Evolutionary conservation across 257 asterid species (phyloP).

Genomic region (Anisodus acutangulus): DNA sequence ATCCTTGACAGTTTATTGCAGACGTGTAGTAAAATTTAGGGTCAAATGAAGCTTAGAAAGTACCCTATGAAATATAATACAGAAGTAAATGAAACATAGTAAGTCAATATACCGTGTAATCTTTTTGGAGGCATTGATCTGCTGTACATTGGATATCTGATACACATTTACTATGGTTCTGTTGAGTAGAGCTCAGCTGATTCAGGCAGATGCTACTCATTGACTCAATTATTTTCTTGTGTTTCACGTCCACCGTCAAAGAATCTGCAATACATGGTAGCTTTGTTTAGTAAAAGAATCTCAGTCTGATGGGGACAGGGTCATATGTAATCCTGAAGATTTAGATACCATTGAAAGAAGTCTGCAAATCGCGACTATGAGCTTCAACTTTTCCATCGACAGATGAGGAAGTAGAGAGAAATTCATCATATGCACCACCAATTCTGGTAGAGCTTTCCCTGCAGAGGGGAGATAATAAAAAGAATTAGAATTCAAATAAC

Average conservation of each 20-base stretch:
- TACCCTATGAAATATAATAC: neutral
- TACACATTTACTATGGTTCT: constrained; percentile 48
- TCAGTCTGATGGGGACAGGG: neutral
- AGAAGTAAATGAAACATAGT: neutral
- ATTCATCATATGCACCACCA: constrained; percentile 44
- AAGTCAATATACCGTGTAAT: constrained; percentile 55
- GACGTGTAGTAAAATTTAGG: no score
- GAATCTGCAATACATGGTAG: constrained; percentile 55
- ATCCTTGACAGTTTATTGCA: neutral
- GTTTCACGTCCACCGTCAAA: constrained; percentile 52
- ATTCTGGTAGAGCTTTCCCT: constrained; percentile 57
- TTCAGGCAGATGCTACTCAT: constrained; percentile 44
- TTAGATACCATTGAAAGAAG: constrained; percentile 53
- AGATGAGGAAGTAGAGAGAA: constrained; percentile 55
- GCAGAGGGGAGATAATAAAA: constrained; percentile 30
- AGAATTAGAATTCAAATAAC: constrained; percentile 8
- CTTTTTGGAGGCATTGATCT: constrained; percentile 63
- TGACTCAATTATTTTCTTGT: constrained; percentile 50
- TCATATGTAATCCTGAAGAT: neutral
- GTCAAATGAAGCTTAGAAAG: neutral
- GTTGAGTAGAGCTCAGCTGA: constrained; percentile 51
- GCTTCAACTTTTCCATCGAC: constrained; percentile 49
- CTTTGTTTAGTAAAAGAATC: constrained; percentile 6
- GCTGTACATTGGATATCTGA: constrained; percentile 59
- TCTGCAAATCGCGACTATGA: constrained; percentile 43